Evolutionary conservation across 1,139 yeast species (phyloP).

Genomic region (Suhomyces bribrorum): DNA sequence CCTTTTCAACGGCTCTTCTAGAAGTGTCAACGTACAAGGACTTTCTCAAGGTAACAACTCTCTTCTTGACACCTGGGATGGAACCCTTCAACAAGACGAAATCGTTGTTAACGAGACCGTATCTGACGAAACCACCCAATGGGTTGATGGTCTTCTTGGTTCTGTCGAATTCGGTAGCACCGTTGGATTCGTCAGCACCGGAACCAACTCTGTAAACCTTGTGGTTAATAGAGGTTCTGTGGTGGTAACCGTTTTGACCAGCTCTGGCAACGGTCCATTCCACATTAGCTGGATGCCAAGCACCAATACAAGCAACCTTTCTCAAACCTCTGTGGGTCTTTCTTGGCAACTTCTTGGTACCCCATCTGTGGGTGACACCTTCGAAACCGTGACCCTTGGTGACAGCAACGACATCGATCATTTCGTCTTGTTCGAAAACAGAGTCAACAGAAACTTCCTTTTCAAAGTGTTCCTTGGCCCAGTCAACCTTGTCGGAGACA

Average conservation of each 20-base stretch:
- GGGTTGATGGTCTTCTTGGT: conserved; percentile 99
- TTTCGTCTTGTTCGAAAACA: conserved; percentile 98
- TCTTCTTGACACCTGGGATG: conserved; percentile 99
- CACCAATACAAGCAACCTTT: conserved; percentile 99
- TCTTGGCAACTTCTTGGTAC: conserved; percentile 99
- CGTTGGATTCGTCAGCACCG: conserved; percentile 91
- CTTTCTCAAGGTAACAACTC: conserved; percentile 98
- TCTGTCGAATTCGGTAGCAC: conserved; percentile 98
- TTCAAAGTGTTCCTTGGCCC: conserved; percentile 99
- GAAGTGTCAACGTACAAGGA: conserved; percentile 97
- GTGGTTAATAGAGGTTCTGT: conserved; percentile 99
- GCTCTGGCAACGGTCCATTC: conserved; percentile 99
- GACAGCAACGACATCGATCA: conserved; percentile 97
- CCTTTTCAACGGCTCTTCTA: conserved; percentile 96
- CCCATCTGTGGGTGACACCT: conserved; percentile 99
- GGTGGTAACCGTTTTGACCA: conserved; percentile 99
- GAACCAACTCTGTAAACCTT: conserved; percentile 99
- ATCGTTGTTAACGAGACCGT: conserved; percentile 98
- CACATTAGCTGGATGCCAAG: conserved; percentile 99
- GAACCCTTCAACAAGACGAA: conserved; percentile 97
- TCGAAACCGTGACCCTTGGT: conserved; percentile 99
- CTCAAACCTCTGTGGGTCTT: conserved; percentile 99
- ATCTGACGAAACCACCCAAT: conserved; percentile 99
- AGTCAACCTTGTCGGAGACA: conserved; percentile 92
- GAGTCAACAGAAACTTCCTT: conserved; percentile 95